Evolutionary conservation across 371 early-diverging fungal genomes (phyloP).

Genomic region (Mucor ambiguus): DNA sequence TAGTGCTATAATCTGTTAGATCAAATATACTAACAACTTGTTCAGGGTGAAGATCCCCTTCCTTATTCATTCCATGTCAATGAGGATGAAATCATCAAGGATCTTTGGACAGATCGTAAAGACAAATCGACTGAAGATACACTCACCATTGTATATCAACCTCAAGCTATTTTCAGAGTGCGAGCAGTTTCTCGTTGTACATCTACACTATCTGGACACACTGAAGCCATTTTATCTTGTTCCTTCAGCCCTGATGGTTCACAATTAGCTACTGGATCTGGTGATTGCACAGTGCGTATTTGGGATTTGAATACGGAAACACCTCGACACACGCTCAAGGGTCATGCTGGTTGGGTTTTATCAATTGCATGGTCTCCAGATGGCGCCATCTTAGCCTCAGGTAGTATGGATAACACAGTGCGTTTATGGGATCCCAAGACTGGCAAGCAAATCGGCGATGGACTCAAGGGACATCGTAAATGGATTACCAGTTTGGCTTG

Average conservation of each 20-base stretch:
- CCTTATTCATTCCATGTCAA: slow-evolving; percentile 93
- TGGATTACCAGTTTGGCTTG: slow-evolving; percentile 90
- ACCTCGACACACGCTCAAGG: slow-evolving; percentile 69
- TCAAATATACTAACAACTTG: not conserved
- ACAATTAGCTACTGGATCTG: slow-evolving; percentile 92
- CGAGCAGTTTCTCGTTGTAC: slow-evolving; percentile 90
- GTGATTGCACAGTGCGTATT: slow-evolving; percentile 93
- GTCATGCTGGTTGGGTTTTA: slow-evolving; percentile 95
- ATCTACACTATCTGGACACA: slow-evolving; percentile 87
- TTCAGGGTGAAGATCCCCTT: slow-evolving; percentile 74
- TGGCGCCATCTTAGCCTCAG: slow-evolving; percentile 84
- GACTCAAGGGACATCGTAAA: slow-evolving; percentile 84
- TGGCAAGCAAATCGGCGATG: slow-evolving; percentile 81
- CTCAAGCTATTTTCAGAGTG: slow-evolving; percentile 94
- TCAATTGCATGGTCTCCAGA: slow-evolving; percentile 95
- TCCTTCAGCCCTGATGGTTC: slow-evolving; percentile 93
- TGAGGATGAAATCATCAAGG: slow-evolving; percentile 76
- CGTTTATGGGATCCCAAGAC: slow-evolving; percentile 87
- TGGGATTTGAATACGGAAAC: slow-evolving; percentile 98
- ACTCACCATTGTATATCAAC: slow-evolving; percentile 86
- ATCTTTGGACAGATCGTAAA: slow-evolving; percentile 75
- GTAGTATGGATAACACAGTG: slow-evolving; percentile 94
- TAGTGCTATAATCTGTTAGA: not conserved
- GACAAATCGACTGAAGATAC: slow-evolving; percentile 83
- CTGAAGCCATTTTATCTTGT: slow-evolving; percentile 89